Percentiles rank a stretch among this genome's conserved stretches.
Evolutionary conservation across 1,139 yeast genomes (phyloP).

Genomic region (Pichia sp.): DNA sequence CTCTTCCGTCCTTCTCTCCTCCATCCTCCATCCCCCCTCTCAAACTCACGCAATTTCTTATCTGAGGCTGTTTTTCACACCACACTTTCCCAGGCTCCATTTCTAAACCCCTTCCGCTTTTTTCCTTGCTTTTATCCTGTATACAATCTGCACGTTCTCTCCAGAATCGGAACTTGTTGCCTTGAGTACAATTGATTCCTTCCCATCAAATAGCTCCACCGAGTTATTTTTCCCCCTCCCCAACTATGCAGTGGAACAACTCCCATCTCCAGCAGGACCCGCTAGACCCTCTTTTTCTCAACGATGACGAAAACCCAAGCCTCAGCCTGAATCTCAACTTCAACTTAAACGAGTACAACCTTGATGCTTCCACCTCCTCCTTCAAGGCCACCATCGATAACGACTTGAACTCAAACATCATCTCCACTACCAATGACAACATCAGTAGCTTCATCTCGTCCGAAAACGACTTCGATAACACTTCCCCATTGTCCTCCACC

Average conservation of each 20-base stretch:
- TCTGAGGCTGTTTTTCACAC: too few relatives aligned
- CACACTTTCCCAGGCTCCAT: too few relatives aligned
- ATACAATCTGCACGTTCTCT: too few relatives aligned
- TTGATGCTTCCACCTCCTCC: neutral
- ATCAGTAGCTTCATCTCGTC: neutral
- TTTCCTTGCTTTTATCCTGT: neutral
- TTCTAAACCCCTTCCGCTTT: neutral
- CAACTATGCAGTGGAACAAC: constrained; percentile 8
- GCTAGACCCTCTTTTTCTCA: constrained; percentile 1
- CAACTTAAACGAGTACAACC: neutral
- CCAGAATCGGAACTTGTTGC: neutral
- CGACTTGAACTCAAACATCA: neutral
- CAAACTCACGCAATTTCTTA: neutral
- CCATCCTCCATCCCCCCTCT: neutral
- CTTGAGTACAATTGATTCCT: neutral
- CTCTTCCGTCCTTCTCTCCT: neutral
- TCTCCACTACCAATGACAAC: neutral
- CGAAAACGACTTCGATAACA: neutral
- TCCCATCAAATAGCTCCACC: neutral
- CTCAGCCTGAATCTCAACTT: neutral
- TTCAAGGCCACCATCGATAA: neutral
- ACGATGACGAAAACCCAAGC: constrained; percentile 1
- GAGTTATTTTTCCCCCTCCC: too few relatives aligned
- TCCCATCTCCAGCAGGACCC: constrained; percentile 1
- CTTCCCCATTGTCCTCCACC: constrained; percentile 4